These are phyloP conservation scores for Neurospora tetraspora DNA, from an alignment of 495 filamentous ascomycete genomes.

Conservation along the genomic window DNA sequence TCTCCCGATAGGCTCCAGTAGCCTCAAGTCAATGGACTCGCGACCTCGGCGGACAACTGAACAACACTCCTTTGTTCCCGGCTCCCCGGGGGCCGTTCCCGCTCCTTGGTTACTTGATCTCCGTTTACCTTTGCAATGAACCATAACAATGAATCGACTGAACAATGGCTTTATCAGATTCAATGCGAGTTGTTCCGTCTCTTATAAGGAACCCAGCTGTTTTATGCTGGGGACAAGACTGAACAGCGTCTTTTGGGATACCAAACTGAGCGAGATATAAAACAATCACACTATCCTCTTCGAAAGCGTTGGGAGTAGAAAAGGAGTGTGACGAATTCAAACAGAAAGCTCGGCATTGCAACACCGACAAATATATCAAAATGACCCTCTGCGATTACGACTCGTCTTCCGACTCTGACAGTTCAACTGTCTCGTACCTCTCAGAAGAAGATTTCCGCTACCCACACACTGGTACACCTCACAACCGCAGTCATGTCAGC, in stretches of 20 bases:
- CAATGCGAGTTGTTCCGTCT: not conserved
- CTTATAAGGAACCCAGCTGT: not conserved
- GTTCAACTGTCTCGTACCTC: not conserved
- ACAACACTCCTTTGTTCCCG: not conserved
- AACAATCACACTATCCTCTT: not conserved
- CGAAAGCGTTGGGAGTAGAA: not conserved
- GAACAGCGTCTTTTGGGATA: not conserved
- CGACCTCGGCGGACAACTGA: not conserved
- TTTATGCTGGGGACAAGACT: not conserved
- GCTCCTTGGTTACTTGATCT: not conserved
- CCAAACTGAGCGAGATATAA: not conserved
- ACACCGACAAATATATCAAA: not conserved
- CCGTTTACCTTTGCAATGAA: not conserved
- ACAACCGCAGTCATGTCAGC: not conserved
- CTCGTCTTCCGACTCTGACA: not conserved
- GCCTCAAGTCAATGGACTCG: not conserved
- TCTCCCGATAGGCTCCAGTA: not conserved
- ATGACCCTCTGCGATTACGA: not conserved
- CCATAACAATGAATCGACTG: not conserved
- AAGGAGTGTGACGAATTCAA: not conserved
- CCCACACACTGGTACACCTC: not conserved
- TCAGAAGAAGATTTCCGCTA: not conserved
- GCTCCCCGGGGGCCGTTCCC: not conserved
- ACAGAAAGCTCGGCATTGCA: not conserved
- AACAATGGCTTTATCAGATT: not conserved